A percentile compares a stretch with the other conserved stretches of the same genome.
Evolutionary conservation across 2,329 filamentous ascomycete species (phyloP).

Genomic region (Pseudogymnoascus sp.): DNA sequence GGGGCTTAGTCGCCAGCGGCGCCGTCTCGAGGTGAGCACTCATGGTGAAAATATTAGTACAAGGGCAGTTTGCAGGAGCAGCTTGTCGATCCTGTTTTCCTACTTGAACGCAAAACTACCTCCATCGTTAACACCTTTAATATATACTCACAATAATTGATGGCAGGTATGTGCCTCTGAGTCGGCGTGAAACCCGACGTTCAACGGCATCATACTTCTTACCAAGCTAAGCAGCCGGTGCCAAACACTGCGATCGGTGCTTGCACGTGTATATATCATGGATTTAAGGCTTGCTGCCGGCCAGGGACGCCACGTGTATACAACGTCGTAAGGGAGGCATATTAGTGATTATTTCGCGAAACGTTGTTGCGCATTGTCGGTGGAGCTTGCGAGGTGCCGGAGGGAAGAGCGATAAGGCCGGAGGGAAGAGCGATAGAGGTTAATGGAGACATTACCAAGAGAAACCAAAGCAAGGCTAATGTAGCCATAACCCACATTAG

Average conservation of each 20-base stretch:
- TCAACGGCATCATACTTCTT: background rate
- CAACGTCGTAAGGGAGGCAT: background rate
- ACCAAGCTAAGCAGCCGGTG: background rate
- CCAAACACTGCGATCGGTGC: background rate
- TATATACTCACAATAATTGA: background rate
- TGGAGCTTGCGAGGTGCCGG: background rate
- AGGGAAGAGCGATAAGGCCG: background rate
- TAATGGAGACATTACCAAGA: background rate
- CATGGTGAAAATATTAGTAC: background rate
- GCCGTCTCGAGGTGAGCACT: background rate
- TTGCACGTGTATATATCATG: background rate
- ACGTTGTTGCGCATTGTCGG: background rate
- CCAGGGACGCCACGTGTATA: background rate
- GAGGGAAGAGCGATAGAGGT: background rate
- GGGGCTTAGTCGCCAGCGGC: background rate
- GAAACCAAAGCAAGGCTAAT: background rate
- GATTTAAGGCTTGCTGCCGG: background rate
- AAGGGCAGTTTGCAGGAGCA: background rate
- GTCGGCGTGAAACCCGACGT: background rate
- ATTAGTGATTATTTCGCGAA: too few relatives aligned
- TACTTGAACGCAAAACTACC: background rate
- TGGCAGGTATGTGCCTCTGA: background rate
- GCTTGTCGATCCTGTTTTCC: background rate
- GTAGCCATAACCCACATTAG: background rate
- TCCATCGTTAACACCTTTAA: background rate